These are phyloP conservation scores for Apiotrichum porosum DNA, from an alignment of 1,284 basidiomycete genomes.

Conservation along the genomic window DNA sequence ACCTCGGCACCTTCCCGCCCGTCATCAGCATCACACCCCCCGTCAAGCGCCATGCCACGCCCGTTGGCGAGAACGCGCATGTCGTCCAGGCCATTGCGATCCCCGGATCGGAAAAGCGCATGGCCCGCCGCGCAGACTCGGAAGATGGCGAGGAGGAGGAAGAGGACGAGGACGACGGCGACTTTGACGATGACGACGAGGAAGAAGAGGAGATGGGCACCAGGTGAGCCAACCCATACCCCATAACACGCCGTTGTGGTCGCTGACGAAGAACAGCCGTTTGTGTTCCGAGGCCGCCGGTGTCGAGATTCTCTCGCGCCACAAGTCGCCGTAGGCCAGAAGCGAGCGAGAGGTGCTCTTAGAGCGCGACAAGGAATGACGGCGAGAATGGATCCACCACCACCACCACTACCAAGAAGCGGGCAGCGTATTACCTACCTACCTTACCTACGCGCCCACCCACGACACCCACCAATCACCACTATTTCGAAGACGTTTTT, in stretches of 20 bases:
- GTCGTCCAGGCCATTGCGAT: conserved; percentile 15
- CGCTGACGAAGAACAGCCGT: conserved; percentile 2
- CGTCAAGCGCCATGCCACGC: background rate
- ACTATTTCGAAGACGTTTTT: too few relatives aligned
- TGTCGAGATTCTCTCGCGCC: conserved; percentile 43
- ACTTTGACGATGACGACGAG: conserved; percentile 40
- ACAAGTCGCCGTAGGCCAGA: conserved; percentile 22
- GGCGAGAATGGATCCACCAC: background rate
- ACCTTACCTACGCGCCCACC: too few relatives aligned
- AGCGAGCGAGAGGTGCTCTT: too few relatives aligned
- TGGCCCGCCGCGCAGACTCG: conserved; percentile 16
- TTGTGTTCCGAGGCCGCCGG: conserved; percentile 41
- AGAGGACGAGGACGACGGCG: conserved; percentile 30
- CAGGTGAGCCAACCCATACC: background rate
- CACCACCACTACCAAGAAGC: background rate
- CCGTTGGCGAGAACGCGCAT: conserved; percentile 9
- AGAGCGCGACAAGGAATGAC: too few relatives aligned
- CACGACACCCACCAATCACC: too few relatives aligned
- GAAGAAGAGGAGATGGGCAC: conserved; percentile 27
- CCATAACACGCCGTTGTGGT: too few relatives aligned
- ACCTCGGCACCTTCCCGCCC: conserved; percentile 5
- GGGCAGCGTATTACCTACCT: background rate
- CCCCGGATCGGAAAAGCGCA: conserved; percentile 1
- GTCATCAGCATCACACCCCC: background rate
- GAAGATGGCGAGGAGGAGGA: conserved; percentile 30